phyloP scores from a whole-genome alignment of 2,329 filamentous ascomycete species.

The Verticillium tricorpus region DNA sequence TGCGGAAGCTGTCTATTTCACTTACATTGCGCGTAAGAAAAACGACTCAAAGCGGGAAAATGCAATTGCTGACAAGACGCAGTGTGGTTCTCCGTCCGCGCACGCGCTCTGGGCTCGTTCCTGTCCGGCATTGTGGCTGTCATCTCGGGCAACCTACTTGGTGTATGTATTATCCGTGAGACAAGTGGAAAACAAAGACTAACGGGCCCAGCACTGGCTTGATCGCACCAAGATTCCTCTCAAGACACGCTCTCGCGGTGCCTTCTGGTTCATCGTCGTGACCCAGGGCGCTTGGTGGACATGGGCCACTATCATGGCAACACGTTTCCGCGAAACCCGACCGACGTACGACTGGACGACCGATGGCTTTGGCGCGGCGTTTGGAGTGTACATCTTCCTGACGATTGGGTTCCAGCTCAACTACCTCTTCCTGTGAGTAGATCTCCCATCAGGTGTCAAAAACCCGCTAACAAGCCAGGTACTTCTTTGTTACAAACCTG shows the following conservation, averaged over 20 bases:
- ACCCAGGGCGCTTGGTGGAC: conserved; percentile 68
- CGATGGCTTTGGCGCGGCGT: conserved; percentile 59
- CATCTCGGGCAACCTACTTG: conserved; percentile 60
- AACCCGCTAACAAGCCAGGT: conserved; percentile 32
- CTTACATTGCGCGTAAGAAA: conserved; percentile 48
- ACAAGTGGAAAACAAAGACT: not conserved
- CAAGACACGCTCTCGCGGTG: conserved; percentile 45
- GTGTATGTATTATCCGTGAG: conserved; percentile 32
- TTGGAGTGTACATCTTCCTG: conserved; percentile 64
- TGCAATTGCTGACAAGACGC: conserved; percentile 3
- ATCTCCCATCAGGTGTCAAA: not conserved
- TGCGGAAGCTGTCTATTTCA: conserved; percentile 68
- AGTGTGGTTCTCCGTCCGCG: conserved; percentile 66
- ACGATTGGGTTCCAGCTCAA: conserved; percentile 67
- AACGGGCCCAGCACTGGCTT: conserved; percentile 41
- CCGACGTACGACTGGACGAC: conserved; percentile 64
- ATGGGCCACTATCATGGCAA: conserved; percentile 64
- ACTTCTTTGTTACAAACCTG: conserved; percentile 66
- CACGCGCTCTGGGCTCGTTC: conserved; percentile 67
- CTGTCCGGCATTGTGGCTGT: conserved; percentile 64
- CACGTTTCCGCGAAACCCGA: conserved; percentile 49
- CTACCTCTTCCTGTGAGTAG: conserved; percentile 61
- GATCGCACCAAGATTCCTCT: conserved; percentile 53
- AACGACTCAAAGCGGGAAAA: conserved; percentile 11
- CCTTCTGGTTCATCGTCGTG: conserved; percentile 49